phyloP scores from a whole-genome alignment of 2,329 filamentous ascomycete genomes.

The Aphanocladium album region DNA sequence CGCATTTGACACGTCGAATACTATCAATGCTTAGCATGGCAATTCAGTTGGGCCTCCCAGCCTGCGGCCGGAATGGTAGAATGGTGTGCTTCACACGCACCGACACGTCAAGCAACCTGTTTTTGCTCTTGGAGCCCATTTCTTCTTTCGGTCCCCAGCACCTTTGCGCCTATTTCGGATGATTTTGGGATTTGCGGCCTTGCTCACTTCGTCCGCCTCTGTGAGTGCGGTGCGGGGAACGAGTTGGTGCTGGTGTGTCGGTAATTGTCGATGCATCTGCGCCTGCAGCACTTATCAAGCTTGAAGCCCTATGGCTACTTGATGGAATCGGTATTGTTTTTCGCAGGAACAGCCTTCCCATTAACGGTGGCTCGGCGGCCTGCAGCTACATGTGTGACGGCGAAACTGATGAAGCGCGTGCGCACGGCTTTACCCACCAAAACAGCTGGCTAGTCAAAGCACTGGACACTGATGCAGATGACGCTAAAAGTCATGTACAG shows the following conservation, averaged over 20 bases:
- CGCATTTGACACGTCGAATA: slow-evolving; percentile 24
- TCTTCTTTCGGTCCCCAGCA: not conserved
- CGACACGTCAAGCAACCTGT: slow-evolving; percentile 18
- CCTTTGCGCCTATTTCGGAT: not conserved
- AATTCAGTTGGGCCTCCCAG: too few relatives aligned
- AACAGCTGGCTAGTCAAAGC: not conserved
- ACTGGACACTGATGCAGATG: too few relatives aligned
- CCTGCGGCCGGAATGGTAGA: not conserved
- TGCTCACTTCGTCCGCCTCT: not conserved
- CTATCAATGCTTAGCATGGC: slow-evolving; percentile 5
- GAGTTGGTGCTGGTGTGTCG: not conserved
- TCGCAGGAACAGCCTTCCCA: not conserved
- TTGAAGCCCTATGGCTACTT: not conserved
- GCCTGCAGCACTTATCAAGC: not conserved
- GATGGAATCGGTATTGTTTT: not conserved
- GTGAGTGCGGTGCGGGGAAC: not conserved
- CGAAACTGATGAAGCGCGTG: not conserved
- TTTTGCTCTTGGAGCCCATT: slow-evolving; percentile 15
- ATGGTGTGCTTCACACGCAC: slow-evolving; percentile 2
- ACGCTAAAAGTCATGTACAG: too few relatives aligned
- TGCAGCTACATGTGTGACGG: not conserved
- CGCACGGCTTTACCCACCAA: not conserved
- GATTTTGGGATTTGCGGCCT: not conserved
- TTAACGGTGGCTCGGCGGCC: not conserved
- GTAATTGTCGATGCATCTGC: not conserved